Conservation (phyloP, 202 grass and related monocot species). For the Schoenoplectus triqueter region DNA sequence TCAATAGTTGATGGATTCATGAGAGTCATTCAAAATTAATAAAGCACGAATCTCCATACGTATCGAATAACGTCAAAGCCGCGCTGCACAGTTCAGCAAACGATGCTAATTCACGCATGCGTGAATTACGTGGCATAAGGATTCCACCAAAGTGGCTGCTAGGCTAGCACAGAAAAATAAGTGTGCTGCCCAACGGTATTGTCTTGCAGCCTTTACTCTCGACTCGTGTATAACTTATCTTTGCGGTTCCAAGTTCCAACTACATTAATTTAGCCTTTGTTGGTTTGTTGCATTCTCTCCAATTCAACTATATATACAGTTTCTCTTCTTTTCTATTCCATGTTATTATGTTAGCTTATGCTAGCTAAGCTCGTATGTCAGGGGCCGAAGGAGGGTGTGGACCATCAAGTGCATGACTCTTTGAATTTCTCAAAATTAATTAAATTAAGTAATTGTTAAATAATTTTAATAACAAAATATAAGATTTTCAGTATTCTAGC, state of each 20-base stretch:
- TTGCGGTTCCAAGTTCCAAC: background rate
- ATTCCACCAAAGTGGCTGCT: slow-evolving; percentile 17
- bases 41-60: no score
- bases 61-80: background rate
- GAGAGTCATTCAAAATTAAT: no score
- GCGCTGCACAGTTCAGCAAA: background rate
- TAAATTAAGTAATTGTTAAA: no score
- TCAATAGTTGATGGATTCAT: no score
- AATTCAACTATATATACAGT: background rate
- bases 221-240: background rate
- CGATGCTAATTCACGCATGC: background rate
- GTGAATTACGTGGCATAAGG: background rate
- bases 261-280: background rate
- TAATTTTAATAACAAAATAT: no score
- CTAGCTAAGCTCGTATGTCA: no score
- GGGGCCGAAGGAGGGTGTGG: no score
- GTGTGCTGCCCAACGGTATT: background rate
- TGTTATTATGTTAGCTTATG: no score
- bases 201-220: slow-evolving; percentile 10
- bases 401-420: no score
- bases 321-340: background rate
- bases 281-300: background rate
- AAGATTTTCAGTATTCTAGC: no score
- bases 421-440: no score
- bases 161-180: background rate